A percentile compares a stretch with the other conserved stretches of the same genome.
phyloP scores from a whole-genome alignment of 2,329 filamentous ascomycete species.

The Penicillium polonicum region DNA sequence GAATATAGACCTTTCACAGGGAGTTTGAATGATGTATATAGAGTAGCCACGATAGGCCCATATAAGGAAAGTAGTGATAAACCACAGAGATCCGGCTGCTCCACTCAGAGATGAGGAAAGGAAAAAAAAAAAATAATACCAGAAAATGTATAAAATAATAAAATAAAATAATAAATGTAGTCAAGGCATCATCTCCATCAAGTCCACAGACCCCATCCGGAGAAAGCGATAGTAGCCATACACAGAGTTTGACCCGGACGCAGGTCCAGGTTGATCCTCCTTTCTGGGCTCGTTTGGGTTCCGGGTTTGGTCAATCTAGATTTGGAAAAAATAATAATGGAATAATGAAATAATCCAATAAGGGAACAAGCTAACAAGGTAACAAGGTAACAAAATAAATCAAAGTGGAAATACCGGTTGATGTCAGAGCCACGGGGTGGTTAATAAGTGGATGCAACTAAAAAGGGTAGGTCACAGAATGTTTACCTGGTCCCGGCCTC shows the following conservation, averaged over 20 bases:
- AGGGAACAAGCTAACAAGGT: not conserved
- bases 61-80: slow-evolving; percentile 20
- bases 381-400: not conserved
- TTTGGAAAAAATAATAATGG: slow-evolving; percentile 10
- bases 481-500: slow-evolving; percentile 21
- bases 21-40: slow-evolving; percentile 28
- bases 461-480: slow-evolving; percentile 29
- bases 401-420: slow-evolving; percentile 33
- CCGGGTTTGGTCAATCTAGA: slow-evolving; percentile 33
- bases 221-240: slow-evolving; percentile 28
- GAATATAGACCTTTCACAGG: slow-evolving; percentile 17
- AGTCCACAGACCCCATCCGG: slow-evolving; percentile 31
- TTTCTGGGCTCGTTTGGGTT: slow-evolving; percentile 36
- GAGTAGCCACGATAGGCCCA: slow-evolving; percentile 23
- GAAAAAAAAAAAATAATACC: slow-evolving; percentile 5
- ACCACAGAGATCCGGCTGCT: slow-evolving; percentile 9
- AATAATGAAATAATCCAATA: slow-evolving; percentile 6
- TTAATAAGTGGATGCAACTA: slow-evolving; percentile 35
- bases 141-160: slow-evolving; percentile 27
- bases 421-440: slow-evolving; percentile 36
- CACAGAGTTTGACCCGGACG: slow-evolving; percentile 41
- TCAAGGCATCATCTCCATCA: slow-evolving; percentile 38
- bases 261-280: slow-evolving; percentile 43
- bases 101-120: slow-evolving; percentile 7
- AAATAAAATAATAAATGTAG: slow-evolving; percentile 27